These are phyloP conservation scores for Tetratostichococcus sp. DNA, from an alignment of 139 green algal genomes.

Conservation along the genomic window DNA sequence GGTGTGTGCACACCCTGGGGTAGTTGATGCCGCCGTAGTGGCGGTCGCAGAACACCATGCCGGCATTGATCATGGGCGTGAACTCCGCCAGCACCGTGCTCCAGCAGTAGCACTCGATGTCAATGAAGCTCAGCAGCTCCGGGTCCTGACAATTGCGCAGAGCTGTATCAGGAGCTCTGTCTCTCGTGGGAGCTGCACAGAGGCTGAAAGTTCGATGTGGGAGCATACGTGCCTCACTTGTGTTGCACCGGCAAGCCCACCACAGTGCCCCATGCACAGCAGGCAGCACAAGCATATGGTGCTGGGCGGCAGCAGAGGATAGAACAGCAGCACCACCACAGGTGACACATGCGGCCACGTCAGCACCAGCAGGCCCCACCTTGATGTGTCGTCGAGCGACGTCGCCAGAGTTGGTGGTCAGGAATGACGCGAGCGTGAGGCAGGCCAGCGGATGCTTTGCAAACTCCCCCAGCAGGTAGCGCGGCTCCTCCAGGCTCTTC, in stretches of 20 bases:
- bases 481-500: slow-evolving; percentile 89
- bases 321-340: no score
- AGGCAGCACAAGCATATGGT: no score
- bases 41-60: slow-evolving; percentile 67
- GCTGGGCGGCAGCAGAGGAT: no score
- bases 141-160: slow-evolving; percentile 41
- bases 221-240: no score
- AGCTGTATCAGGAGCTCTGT: background rate
- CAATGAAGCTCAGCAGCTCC: slow-evolving; percentile 90
- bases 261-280: no score
- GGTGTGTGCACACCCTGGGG: slow-evolving; percentile 36
- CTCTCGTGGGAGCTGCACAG: no score
- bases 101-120: slow-evolving; percentile 97
- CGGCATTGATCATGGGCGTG: slow-evolving; percentile 96
- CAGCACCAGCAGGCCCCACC: background rate
- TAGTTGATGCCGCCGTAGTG: slow-evolving; percentile 98
- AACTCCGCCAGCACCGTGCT: slow-evolving; percentile 79
- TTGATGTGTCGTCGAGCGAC: slow-evolving; percentile 82
- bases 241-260: no score
- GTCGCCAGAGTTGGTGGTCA: slow-evolving; percentile 83
- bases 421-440: slow-evolving; percentile 75
- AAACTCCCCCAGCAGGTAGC: slow-evolving; percentile 84
- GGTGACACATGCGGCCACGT: no score
- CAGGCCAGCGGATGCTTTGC: slow-evolving; percentile 66
- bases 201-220: no score